Evolutionary conservation across 1,139 yeast species (phyloP), one percentile per base, ranked within the genome.

Genomic region (Pichia norvegensis): DNA sequence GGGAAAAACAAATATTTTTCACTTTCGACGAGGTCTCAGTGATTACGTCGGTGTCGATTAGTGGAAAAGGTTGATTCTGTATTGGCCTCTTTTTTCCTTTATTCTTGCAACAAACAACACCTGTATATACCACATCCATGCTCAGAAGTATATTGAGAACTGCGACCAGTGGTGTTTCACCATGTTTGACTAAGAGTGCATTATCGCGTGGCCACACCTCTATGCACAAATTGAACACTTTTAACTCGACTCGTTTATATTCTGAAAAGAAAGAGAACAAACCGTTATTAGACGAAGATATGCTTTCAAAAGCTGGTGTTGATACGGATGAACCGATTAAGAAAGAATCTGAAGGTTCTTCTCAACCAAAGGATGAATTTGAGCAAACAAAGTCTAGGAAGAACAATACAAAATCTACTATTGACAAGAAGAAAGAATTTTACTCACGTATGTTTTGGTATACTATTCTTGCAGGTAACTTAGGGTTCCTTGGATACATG

Each of bases 231-330:
- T 6, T 23, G 8, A 23, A 23, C 25, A 5, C 11, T 6, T 27
- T 31, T 8, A 31, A 16, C 5, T 5, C 2, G n/a, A 16, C 16
- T 8, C 37, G 37, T 35, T 20, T 19, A 2, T 35, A 35, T 20
- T 19, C 37, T 35, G 37, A 19, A 13, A 35, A 35, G 16, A 35
- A 35, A 13, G 37, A 35, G n/a, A 25, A 25, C 16, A 36, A 36
- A 16, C 29, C 39, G 16, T 76, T 88, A 57, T 71, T 88, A 53
- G 81, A 85, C 38, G 96, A 88, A 51, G 96, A 88, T 59, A 59
- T 88, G 58, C 72, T 88, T 52, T 82, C 84, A 29, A 79, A 81
- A 59, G 95, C 95, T 10, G 96, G 96, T 38, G 79, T 88, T 52
- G 95, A 78, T 46, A 61, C 70, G n/a, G 74, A 70, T 20, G 54